Conservation (phyloP, 495 filamentous ascomycete genomes). For the Apodospora peruviana region DNA sequence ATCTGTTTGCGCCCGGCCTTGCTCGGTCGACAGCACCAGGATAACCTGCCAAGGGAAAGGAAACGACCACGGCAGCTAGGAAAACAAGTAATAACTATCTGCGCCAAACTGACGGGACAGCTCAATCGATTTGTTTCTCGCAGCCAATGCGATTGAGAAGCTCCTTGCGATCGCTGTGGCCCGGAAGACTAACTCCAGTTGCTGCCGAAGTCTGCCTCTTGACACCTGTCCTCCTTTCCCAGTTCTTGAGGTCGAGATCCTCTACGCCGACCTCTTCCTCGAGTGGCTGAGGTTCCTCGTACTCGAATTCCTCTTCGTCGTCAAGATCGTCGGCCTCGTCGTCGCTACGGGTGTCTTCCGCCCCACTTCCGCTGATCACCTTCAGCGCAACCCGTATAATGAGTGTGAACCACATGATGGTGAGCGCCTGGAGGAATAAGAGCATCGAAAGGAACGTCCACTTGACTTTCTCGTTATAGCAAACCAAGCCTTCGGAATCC, state of each 20-base stretch:
- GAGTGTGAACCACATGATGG: slow-evolving; percentile 85
- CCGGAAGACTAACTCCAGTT: slow-evolving; percentile 57
- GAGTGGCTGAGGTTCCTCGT: slow-evolving; percentile 43
- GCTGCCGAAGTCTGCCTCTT: slow-evolving; percentile 36
- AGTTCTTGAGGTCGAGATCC: slow-evolving; percentile 48
- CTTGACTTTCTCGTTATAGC: slow-evolving; percentile 67
- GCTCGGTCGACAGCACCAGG: no score
- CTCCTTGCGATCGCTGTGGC: slow-evolving; percentile 69
- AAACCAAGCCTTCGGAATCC: slow-evolving; percentile 63
- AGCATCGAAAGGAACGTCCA: slow-evolving; percentile 71
- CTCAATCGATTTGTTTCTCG: slow-evolving; percentile 58
- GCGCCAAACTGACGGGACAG: no score
- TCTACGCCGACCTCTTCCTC: slow-evolving; percentile 66
- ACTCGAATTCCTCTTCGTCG: slow-evolving; percentile 44
- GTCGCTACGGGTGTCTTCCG: slow-evolving; percentile 84
- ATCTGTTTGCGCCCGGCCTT: no score
- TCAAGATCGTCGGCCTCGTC: slow-evolving; percentile 69
- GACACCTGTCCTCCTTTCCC: slow-evolving; percentile 41
- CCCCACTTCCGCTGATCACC: slow-evolving; percentile 68
- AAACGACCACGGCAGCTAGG: no score
- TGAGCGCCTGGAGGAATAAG: slow-evolving; percentile 71
- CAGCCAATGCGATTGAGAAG: slow-evolving; percentile 68
- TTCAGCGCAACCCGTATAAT: slow-evolving; percentile 73
- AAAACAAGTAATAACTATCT: no score
- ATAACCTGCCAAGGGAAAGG: no score